Conservation (phyloP, 768 basidiomycete genomes). For the Tylopilus rubrobrunneus region DNA sequence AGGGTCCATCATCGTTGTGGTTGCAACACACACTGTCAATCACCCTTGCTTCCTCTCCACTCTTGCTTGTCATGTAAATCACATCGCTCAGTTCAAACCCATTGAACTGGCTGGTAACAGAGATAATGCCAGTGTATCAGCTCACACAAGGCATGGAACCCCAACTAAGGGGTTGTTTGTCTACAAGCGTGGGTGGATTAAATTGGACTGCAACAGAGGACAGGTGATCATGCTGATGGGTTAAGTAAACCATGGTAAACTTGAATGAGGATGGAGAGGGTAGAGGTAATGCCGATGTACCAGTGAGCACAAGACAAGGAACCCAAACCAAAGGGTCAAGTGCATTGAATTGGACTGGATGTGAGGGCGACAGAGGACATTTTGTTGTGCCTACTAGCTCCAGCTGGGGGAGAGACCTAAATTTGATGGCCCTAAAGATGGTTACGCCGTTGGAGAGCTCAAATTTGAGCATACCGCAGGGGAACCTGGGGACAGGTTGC, state of each 20-base stretch:
- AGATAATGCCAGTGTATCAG: conserved; percentile 77
- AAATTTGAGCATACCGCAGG: conserved; percentile 73
- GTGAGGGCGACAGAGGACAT: too few species aligned
- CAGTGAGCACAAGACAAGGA: too few species aligned
- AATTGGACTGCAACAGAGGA: conserved; percentile 40
- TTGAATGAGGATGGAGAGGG: too few species aligned
- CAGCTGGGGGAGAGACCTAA: conserved; percentile 58
- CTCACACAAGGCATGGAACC: conserved; percentile 75
- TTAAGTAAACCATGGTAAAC: too few species aligned
- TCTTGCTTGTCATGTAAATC: conserved; percentile 69
- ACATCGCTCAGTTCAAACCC: conserved; percentile 82
- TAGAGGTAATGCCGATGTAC: too few species aligned
- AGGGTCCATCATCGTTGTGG: too few species aligned
- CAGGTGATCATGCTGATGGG: conserved; percentile 39
- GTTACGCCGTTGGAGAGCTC: conserved; percentile 75
- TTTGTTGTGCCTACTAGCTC: too few species aligned
- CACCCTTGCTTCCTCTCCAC: conserved; percentile 52
- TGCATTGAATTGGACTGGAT: too few species aligned
- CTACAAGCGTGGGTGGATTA: conserved; percentile 55
- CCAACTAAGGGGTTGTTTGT: conserved; percentile 79
- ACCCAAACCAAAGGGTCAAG: too few species aligned
- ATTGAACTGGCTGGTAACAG: conserved; percentile 95
- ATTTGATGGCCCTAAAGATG: conserved; percentile 74
- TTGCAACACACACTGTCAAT: too few species aligned
- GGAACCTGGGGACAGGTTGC: conserved; percentile 78